These are phyloP conservation scores for Eucalyptus paniculata DNA, from an alignment of 345 rosid genomes.

Conservation along the genomic window DNA sequence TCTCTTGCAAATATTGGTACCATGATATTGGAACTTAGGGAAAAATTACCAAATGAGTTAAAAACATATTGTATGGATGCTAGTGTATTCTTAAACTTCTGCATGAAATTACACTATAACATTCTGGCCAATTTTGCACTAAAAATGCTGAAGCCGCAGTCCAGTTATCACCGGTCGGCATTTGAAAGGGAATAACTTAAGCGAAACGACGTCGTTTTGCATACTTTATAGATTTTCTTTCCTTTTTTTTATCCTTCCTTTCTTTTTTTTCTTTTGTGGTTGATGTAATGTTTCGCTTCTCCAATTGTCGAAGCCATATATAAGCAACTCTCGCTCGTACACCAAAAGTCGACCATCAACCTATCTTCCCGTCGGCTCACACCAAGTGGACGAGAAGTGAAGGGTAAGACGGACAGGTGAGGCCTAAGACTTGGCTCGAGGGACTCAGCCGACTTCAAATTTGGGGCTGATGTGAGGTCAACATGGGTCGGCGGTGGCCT, in stretches of 20 bases:
- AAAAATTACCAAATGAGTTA: background rate
- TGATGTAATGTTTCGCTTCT: background rate
- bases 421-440: background rate
- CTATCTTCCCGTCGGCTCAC: background rate
- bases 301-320: background rate
- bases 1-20: background rate
- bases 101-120: background rate
- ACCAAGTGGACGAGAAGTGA: background rate
- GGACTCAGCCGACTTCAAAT: background rate
- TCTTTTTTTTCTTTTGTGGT: rapidly evolving
- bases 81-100: rapidly evolving
- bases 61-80: background rate
- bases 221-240: background rate
- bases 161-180: rapidly evolving
- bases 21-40: background rate
- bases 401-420: background rate
- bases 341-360: background rate
- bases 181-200: background rate
- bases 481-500: background rate
- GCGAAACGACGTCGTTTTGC: background rate
- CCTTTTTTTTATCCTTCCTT: rapidly evolving
- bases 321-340: background rate
- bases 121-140: rapidly evolving
- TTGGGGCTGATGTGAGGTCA: background rate
- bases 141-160: background rate